These are phyloP conservation scores for Globisporangium splendens DNA, from an alignment of 352 stramenopile genomes.

Conservation along the genomic window DNA sequence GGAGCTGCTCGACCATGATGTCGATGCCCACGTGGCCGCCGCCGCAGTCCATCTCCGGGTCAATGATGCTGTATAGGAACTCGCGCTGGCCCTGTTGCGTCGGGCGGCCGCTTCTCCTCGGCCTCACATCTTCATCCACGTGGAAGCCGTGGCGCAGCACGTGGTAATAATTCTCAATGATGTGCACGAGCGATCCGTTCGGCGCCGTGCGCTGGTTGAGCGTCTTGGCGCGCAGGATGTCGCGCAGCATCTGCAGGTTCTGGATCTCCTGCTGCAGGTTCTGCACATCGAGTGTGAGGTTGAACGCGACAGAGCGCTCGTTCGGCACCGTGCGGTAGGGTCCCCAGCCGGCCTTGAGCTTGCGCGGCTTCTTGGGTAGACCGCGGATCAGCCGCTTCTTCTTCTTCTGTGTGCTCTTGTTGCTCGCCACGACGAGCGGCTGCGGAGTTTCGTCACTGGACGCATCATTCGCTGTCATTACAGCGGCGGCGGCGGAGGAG, in stretches of 20 bases:
- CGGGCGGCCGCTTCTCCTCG: background rate
- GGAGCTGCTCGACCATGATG: slow-evolving; percentile 29
- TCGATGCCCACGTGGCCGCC: slow-evolving; percentile 16
- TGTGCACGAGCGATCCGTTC: slow-evolving; percentile 9
- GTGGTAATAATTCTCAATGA: slow-evolving; percentile 9
- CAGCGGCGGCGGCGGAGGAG: too few species aligned
- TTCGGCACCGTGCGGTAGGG: slow-evolving; percentile 11
- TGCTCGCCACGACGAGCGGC: background rate
- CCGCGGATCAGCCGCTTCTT: background rate
- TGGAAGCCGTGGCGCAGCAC: slow-evolving; percentile 12
- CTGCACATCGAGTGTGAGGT: slow-evolving; percentile 31
- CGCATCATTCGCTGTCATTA: too few species aligned
- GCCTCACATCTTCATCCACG: background rate
- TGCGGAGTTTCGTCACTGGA: background rate
- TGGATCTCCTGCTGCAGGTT: slow-evolving; percentile 30
- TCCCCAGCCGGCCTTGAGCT: slow-evolving; percentile 4
- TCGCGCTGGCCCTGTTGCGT: slow-evolving; percentile 9
- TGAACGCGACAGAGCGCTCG: slow-evolving; percentile 22
- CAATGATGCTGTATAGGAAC: slow-evolving; percentile 24
- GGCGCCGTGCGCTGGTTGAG: slow-evolving; percentile 3
- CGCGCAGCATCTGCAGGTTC: slow-evolving; percentile 12
- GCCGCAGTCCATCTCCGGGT: slow-evolving; percentile 22
- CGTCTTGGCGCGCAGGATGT: slow-evolving; percentile 15
- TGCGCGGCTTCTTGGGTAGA: slow-evolving; percentile 6
- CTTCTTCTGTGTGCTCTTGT: background rate